Percentiles rank a stretch among this genome's conserved stretches.
These are phyloP conservation scores for Vitis rupestris DNA, from an alignment of 164 flowering plant species.

Conservation along the genomic window DNA sequence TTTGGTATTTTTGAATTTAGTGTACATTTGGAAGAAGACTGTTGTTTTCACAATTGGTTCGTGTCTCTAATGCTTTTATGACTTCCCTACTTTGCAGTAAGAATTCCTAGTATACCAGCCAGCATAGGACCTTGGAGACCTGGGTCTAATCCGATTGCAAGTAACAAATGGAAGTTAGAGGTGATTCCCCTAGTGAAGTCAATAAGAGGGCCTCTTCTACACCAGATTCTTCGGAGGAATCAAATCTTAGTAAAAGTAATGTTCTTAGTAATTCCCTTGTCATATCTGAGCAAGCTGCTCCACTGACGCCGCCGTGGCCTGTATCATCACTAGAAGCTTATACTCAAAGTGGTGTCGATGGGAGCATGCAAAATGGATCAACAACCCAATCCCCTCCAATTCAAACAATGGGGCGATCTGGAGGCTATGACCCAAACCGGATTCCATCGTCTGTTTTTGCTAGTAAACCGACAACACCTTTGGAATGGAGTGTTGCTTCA, in stretches of 20 bases:
- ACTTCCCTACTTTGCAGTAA: not conserved
- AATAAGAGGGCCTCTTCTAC: conserved; percentile 4
- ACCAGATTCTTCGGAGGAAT: conserved; percentile 12
- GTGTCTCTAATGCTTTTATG: no score
- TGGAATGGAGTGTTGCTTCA: conserved; percentile 64
- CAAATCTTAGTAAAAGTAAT: not conserved
- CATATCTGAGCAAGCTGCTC: not conserved
- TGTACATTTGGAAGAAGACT: no score
- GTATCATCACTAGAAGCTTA: not conserved
- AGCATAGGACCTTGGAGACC: not conserved
- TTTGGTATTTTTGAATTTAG: no score
- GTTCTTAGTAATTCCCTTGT: not conserved
- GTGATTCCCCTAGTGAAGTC: no score
- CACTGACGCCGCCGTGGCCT: not conserved
- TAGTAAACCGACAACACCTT: conserved; percentile 20
- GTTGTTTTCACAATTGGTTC: no score
- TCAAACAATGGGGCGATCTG: conserved; percentile 25
- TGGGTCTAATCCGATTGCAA: not conserved
- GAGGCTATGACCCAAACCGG: conserved; percentile 44
- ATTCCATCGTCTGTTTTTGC: conserved; percentile 57
- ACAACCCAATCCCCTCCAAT: conserved; percentile 17
- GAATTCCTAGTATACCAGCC: not conserved
- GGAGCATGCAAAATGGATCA: not conserved
- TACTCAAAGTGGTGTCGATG: not conserved
- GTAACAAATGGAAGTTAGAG: not conserved